Base-by-base conservation (phyloP, 192 early-diverging fungal species). In the Backusella psychrophila region DNA sequence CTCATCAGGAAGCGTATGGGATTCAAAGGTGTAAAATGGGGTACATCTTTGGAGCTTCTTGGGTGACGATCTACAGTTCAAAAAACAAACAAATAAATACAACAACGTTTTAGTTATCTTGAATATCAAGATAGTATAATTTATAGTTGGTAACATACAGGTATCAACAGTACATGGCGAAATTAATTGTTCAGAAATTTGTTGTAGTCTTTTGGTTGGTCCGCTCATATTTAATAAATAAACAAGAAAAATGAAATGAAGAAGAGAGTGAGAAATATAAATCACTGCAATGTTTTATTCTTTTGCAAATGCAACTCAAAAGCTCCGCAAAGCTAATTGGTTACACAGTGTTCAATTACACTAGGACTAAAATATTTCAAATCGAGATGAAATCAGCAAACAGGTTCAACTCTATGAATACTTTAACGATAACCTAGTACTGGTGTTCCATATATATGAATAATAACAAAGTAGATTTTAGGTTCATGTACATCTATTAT, bases 1-100 rank as follows among this genome's bases (percentile, higher is more conserved):
- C 90, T 80, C 36, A 85, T 75, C 23, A 91, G 77, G 39, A 91
- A 89, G 14, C 83, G 81, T 15, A 91, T 67, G 1, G 90, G 90
- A 69, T 87, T 85, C 2, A 91, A 75, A 53, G 84, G 79, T 19
- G 83, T 85, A 1, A 53, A 12, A 34, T 78, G 44, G 1, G 71
- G 42, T 31, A n/a, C 21, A 12, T 74, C 36, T 12, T 78, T 21
- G n/a, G 77, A 33, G 15, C 15, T 52, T 53, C 76, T 56, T 21
- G 72, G 56, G 17, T 66, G 31, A 23, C 70, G 41, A 15, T 72
- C 76, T 77, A 33, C 33, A 33, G 33, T 33, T 33, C 33, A 33
- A 33, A 33, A 33, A 33, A 33, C 2, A 33, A 33, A 33, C 3
- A 33, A 33, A 33, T 3, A 33, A 33, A 33, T 33, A 33, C 33